Evolutionary conservation across 768 basidiomycete species (phyloP), one percentile per base, ranked within the genome.

Genomic region (Lentinula aciculospora): DNA sequence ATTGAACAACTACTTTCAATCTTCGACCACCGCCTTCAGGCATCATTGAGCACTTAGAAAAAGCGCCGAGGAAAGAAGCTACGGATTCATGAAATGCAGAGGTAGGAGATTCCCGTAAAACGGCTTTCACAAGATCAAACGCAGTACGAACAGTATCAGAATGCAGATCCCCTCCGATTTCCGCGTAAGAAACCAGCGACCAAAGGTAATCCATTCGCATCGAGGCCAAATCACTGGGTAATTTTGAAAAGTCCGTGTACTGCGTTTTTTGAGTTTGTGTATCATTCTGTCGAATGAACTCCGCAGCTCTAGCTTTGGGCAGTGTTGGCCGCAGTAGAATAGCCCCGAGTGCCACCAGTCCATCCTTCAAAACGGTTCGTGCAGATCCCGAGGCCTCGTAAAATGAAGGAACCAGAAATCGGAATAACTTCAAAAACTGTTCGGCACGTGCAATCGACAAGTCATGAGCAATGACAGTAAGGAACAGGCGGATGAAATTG

Each of bases 381-480:
- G 85, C 74, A 1, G 76, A 71, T 1, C 71, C 66, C 0, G 86
- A 85, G 4, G 75, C 74, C 48, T 84, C 71, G 65, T 84, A 87
- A 4, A 91, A 70, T 56, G 78, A 66, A 3, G 85, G 83, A 0
- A 80, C 70, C 47, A 88, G 70, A 39, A 77, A 73, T 9, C 82
- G 80, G 17, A 92, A 73, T 27, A 88, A 72, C 4, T 76, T 76
- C 40, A 92, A 71, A 69, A 91, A 91, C 55, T 85, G 77, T 61
- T 89, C 81, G 2, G 89, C 85, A 21, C 89, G 83, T 23, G 80
- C 68, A 47, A 84, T 84, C 4, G 79, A 75, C 15, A 85, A 77
- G 66, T 90, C 85, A 61, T 90, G 85, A 5, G 88, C 89, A 55
- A 92, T 88, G 58, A 92, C 85, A 1, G 89, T 92, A 29, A 91